Evolutionary conservation across 495 filamentous ascomycete genomes (phyloP), one percentile per base, ranked within the genome.

Genomic region (Bryoglossum gracile): DNA sequence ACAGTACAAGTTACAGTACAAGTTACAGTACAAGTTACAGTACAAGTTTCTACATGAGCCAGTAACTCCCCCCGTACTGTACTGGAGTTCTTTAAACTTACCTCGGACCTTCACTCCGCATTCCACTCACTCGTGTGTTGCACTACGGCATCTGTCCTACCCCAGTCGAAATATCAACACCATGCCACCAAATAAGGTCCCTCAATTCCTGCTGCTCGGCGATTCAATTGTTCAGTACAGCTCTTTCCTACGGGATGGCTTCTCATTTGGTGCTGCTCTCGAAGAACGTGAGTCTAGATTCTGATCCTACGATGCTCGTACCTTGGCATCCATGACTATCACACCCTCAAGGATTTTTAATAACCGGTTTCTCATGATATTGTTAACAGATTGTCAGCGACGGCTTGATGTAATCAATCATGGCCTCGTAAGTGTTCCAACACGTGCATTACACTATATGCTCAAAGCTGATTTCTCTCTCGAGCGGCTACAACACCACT

Each of bases 241-340:
- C 3, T 45, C 43, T 37, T 21, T 72, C 42, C 68, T 80, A 51
- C 60, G 73, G 3, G 58, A 73, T 46, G 84, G 82, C 21, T 89
- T 88, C 62, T 81, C 73, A 8, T 84, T 91, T 51, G 77, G 78
- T 51, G 74, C 83, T 30, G 82, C 77, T 23, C 67, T 95, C 10
- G 80, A 88, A 64, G 65, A 82, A 62, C 77, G 87, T 88, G 61
- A 56, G 69, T 63, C 18, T 11, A 30, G 22, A 18, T 10, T 36
- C 2, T 36, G 39, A 21, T 8, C 23, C 23, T 22, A 4, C 18
- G 25, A 16, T n/a, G 16, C 6, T 39, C 21, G 19, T 14, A 25
- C 17, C 8, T 1, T 18, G 17, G 21, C 24, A 5, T 6, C 25
- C 30, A 3, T n/a, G n/a, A n/a, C n/a, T n/a, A n/a, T n/a, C n/a